Conservation (phyloP, 768 basidiomycete genomes). For the Mycena rosella region DNA sequence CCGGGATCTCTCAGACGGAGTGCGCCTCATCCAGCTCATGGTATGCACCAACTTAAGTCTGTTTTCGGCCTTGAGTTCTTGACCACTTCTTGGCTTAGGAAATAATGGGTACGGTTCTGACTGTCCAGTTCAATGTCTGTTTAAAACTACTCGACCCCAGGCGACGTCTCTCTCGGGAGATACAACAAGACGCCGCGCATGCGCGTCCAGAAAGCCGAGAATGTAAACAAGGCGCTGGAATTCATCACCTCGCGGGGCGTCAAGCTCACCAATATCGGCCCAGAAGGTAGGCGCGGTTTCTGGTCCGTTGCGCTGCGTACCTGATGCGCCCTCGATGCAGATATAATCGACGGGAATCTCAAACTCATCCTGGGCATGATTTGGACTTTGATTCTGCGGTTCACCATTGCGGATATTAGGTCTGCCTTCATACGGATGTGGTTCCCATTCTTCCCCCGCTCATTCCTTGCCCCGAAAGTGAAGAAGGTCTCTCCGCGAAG, state of each 20-base stretch:
- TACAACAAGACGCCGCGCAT: conserved; percentile 93
- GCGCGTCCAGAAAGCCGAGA: conserved; percentile 97
- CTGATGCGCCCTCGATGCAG: conserved; percentile 54
- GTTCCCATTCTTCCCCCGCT: conserved; percentile 25
- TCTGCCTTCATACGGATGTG: conserved; percentile 53
- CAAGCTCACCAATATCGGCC: conserved; percentile 97
- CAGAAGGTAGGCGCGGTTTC: conserved; percentile 74
- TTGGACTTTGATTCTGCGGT: conserved; percentile 97
- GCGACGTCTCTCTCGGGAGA: conserved; percentile 92
- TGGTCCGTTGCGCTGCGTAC: conserved; percentile 2
- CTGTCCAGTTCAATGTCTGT: background rate
- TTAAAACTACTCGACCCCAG: conserved; percentile 51
- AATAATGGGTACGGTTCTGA: conserved; percentile 83
- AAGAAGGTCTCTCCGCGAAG: conserved; percentile 98
- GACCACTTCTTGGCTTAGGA: conserved; percentile 66
- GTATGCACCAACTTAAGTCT: conserved; percentile 56
- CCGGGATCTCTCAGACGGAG: conserved; percentile 93
- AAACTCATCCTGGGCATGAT: conserved; percentile 99
- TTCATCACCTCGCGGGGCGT: conserved; percentile 96
- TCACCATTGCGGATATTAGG: conserved; percentile 99
- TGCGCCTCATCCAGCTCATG: conserved; percentile 95
- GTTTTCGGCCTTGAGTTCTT: background rate
- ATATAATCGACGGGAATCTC: conserved; percentile 98
- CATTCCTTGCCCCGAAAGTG: conserved; percentile 61
- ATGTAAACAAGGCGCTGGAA: conserved; percentile 95